Percentiles rank a stretch among this genome's conserved stretches.
phyloP scores from a whole-genome alignment of 352 stramenopile genomes.

The Globisporangium nagaii region DNA sequence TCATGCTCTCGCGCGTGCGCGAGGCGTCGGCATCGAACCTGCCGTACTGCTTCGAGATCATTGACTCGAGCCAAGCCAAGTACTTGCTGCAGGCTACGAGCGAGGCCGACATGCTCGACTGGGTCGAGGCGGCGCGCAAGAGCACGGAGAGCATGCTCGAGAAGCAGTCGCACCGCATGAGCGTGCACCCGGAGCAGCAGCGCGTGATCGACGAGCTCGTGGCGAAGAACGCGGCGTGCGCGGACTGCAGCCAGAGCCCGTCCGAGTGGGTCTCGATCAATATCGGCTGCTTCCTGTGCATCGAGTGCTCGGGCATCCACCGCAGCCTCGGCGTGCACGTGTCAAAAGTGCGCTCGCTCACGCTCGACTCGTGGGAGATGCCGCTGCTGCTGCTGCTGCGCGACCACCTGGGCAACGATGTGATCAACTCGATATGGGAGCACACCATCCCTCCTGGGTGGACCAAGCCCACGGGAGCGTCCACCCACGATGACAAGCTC shows the following conservation, averaged over 20 bases:
- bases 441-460: conserved; percentile 42
- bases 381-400: conserved; percentile 52
- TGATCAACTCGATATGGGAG: conserved; percentile 71
- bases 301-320: conserved; percentile 97
- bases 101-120: conserved; percentile 67
- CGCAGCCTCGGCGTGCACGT: conserved; percentile 95
- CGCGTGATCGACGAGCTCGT: conserved; percentile 58
- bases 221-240: conserved; percentile 49
- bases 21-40: conserved; percentile 44
- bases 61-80: conserved; percentile 75
- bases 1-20: conserved; percentile 77
- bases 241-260: conserved; percentile 68
- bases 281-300: conserved; percentile 94
- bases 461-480: conserved; percentile 37
- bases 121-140: conserved; percentile 73
- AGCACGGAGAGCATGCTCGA: conserved; percentile 82
- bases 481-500: conserved; percentile 64
- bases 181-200: conserved; percentile 79
- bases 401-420: conserved; percentile 64
- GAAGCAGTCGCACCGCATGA: conserved; percentile 75
- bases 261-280: conserved; percentile 97
- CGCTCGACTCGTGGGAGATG: conserved; percentile 89
- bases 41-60: conserved; percentile 79
- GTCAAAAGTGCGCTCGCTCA: conserved; percentile 93
- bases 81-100: conserved; percentile 73